Percentiles rank a stretch among this genome's conserved stretches.
Conservation (phyloP, 2,329 filamentous ascomycete genomes). For the Pyricularia sp. region DNA sequence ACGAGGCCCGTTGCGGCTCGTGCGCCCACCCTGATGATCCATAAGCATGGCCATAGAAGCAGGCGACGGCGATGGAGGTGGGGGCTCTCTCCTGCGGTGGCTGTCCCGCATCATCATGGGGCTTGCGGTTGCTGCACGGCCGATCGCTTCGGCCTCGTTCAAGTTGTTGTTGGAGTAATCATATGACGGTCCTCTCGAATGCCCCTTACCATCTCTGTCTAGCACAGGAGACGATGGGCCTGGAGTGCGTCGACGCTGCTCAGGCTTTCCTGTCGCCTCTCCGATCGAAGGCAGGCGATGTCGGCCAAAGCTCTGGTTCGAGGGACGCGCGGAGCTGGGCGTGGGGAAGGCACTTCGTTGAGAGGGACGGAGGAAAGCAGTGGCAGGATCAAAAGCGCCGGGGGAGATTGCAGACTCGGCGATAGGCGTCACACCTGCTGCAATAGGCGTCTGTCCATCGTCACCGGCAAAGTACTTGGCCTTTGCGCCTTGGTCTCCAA, state of each 20-base stretch:
- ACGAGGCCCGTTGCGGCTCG: slow-evolving; percentile 60
- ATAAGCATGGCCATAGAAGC: slow-evolving; percentile 53
- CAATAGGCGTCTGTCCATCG: slow-evolving; percentile 63
- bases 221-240: not conserved
- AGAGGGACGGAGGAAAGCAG: slow-evolving; percentile 58
- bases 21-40: slow-evolving; percentile 47
- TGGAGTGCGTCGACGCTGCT: slow-evolving; percentile 9
- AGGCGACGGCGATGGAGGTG: slow-evolving; percentile 55
- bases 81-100: slow-evolving; percentile 32
- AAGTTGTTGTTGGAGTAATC: slow-evolving; percentile 5
- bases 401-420: slow-evolving; percentile 70
- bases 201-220: not conserved
- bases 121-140: slow-evolving; percentile 58
- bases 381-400: slow-evolving; percentile 54
- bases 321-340: slow-evolving; percentile 55
- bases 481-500: slow-evolving; percentile 54
- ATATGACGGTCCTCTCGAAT: not conserved
- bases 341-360: slow-evolving; percentile 62
- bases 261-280: slow-evolving; percentile 40
- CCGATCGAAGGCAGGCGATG: slow-evolving; percentile 71
- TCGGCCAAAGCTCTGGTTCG: slow-evolving; percentile 50
- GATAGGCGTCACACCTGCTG: slow-evolving; percentile 80
- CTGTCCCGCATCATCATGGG: slow-evolving; percentile 52
- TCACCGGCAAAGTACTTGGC: slow-evolving; percentile 56
- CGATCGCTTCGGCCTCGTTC: slow-evolving; percentile 23